Percentiles rank a stretch among this genome's conserved stretches.
Conservation (phyloP, 208 protist genomes). For the Crithidia thermophila region DNA sequence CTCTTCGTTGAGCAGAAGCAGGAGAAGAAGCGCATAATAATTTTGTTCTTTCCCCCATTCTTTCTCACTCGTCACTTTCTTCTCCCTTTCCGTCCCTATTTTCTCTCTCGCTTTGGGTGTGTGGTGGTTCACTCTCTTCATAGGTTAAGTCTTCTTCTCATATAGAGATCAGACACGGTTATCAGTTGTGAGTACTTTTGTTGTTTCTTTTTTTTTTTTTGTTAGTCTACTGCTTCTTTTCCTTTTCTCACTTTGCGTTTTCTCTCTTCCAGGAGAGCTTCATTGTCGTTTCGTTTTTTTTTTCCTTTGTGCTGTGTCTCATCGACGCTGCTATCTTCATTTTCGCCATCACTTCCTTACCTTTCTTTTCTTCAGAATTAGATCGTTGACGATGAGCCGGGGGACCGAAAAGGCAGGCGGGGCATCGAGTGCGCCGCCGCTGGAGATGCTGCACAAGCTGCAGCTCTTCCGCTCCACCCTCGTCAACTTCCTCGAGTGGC, state of each 20-base stretch:
- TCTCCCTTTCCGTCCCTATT: background rate
- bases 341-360: background rate
- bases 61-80: background rate
- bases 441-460: constrained; percentile 75
- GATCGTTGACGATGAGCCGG: constrained; percentile 13
- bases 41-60: constrained; percentile 2
- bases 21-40: no score
- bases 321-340: no score
- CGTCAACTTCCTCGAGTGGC: constrained; percentile 85
- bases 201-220: constrained; percentile 9
- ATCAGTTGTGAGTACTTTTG: background rate
- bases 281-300: no score
- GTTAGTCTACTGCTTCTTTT: background rate
- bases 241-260: constrained; percentile 19
- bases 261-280: constrained; percentile 22
- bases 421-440: constrained; percentile 50
- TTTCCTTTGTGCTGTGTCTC: background rate
- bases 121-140: constrained; percentile 3
- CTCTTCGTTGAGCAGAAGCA: no score
- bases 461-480: constrained; percentile 90
- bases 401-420: constrained; percentile 10
- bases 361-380: background rate
- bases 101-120: constrained; percentile 7
- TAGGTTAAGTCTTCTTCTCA: no score
- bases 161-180: no score